Evolutionary conservation across 371 early-diverging fungal genomes (phyloP).

Genomic region (Funneliformis caledonium): DNA sequence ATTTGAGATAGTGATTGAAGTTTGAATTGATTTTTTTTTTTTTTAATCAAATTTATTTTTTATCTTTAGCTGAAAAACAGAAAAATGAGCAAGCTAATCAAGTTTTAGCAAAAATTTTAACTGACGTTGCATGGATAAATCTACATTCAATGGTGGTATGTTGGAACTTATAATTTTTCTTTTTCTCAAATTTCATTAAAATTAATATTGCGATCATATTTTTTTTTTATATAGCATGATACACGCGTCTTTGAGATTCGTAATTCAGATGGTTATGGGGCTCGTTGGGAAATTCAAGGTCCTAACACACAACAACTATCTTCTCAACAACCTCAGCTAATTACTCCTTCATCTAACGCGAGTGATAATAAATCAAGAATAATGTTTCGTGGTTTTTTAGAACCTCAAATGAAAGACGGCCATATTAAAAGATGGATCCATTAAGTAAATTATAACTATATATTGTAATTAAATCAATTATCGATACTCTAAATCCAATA

Average conservation of each 20-base stretch:
- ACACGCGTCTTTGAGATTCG: constrained; percentile 50
- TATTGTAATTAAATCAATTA: background rate
- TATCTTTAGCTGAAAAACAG: constrained; percentile 45
- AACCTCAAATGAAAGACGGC: constrained; percentile 53
- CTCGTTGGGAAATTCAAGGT: constrained; percentile 45
- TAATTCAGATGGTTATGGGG: constrained; percentile 50
- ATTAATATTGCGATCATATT: background rate
- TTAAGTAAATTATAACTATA: constrained; percentile 32
- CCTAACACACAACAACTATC: background rate
- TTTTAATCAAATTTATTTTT: too few relatives aligned
- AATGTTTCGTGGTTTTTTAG: constrained; percentile 52
- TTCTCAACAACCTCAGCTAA: background rate
- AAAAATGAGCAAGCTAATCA: constrained; percentile 51
- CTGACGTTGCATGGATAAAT: constrained; percentile 50
- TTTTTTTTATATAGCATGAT: constrained; percentile 44
- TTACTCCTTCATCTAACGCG: background rate
- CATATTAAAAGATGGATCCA: constrained; percentile 52
- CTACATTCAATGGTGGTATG: constrained; percentile 51
- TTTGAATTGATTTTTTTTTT: background rate
- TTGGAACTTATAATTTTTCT: background rate
- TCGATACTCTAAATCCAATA: too few relatives aligned
- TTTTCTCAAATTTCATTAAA: too few relatives aligned
- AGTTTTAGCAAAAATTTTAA: constrained; percentile 45
- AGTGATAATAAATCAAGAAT: constrained; percentile 4
- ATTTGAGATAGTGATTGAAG: background rate